These are phyloP conservation scores for Cordyceps cicadae DNA, from an alignment of 2,329 filamentous ascomycete genomes.

Conservation along the genomic window DNA sequence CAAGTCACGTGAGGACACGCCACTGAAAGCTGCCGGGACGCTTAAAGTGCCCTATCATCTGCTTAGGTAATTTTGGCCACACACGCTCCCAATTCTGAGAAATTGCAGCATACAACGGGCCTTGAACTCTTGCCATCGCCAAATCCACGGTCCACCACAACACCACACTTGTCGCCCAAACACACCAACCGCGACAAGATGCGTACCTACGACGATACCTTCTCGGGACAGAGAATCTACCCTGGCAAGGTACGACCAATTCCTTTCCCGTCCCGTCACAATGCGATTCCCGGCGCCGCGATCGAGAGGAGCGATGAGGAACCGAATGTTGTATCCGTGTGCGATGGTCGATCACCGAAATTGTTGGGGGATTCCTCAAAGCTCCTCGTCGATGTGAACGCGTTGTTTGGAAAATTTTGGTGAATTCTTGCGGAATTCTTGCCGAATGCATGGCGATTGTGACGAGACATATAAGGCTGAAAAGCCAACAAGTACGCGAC, in stretches of 20 bases:
- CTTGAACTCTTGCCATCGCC: conserved; percentile 29
- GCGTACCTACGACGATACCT: conserved; percentile 60
- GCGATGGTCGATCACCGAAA: background rate
- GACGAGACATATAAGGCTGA: background rate
- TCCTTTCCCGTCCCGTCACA: background rate
- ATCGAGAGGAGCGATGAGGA: conserved; percentile 8
- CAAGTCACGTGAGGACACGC: background rate
- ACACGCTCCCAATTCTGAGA: conserved; percentile 31
- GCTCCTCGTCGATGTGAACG: background rate
- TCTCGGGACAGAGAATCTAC: conserved; percentile 60
- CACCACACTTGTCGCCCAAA: conserved; percentile 33
- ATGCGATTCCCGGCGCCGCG: conserved; percentile 3
- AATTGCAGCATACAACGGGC: conserved; percentile 28
- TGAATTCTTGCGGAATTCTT: background rate
- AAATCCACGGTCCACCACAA: conserved; percentile 33
- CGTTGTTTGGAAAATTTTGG: background rate
- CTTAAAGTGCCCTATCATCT: conserved; percentile 15
- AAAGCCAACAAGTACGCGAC: background rate
- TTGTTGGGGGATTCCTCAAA: background rate
- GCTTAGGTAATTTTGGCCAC: conserved; percentile 32
- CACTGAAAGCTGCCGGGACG: background rate
- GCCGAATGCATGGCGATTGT: background rate
- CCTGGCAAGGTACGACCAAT: conserved; percentile 53
- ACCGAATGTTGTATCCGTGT: background rate
- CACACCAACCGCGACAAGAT: conserved; percentile 42